phyloP scores from a whole-genome alignment of 768 basidiomycete species.

The Termitomyces sp. region DNA sequence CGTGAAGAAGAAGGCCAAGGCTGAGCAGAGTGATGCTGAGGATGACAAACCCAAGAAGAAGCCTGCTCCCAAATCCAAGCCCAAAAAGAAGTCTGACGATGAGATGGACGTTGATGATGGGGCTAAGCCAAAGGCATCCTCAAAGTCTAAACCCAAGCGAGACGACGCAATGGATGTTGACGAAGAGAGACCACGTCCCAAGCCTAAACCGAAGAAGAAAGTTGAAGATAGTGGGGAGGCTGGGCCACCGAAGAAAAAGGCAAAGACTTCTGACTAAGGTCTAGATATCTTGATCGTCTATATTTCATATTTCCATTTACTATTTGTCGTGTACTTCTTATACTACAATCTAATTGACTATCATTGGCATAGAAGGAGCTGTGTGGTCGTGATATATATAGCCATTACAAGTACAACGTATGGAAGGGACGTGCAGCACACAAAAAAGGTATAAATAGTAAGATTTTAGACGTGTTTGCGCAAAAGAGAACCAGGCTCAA shows the following conservation, averaged over 20 bases:
- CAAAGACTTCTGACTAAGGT: slow-evolving; percentile 49
- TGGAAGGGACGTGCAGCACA: slow-evolving; percentile 1
- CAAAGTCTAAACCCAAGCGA: slow-evolving; percentile 36
- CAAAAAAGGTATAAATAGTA: slow-evolving; percentile 5
- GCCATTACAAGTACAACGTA: slow-evolving; percentile 13
- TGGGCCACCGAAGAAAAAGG: slow-evolving; percentile 75
- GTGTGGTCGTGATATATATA: not conserved
- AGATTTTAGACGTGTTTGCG: slow-evolving; percentile 39
- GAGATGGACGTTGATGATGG: slow-evolving; percentile 43
- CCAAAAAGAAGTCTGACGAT: slow-evolving; percentile 42
- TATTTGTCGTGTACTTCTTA: slow-evolving; percentile 15
- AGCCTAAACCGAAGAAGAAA: slow-evolving; percentile 42
- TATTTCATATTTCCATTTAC: slow-evolving; percentile 8
- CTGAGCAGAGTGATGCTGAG: slow-evolving; percentile 46
- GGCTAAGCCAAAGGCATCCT: slow-evolving; percentile 28
- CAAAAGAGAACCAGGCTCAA: slow-evolving; percentile 76
- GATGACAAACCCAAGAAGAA: slow-evolving; percentile 42
- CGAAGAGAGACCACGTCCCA: slow-evolving; percentile 33
- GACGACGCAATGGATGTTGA: slow-evolving; percentile 50
- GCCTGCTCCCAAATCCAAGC: slow-evolving; percentile 42
- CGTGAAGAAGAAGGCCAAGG: slow-evolving; percentile 41
- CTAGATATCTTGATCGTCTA: not conserved
- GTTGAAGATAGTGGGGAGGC: slow-evolving; percentile 33
- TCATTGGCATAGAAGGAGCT: slow-evolving; percentile 7
- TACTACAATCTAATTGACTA: slow-evolving; percentile 12